Conservation (phyloP, 2,329 filamentous ascomycete genomes). For the Periconia sp. region DNA sequence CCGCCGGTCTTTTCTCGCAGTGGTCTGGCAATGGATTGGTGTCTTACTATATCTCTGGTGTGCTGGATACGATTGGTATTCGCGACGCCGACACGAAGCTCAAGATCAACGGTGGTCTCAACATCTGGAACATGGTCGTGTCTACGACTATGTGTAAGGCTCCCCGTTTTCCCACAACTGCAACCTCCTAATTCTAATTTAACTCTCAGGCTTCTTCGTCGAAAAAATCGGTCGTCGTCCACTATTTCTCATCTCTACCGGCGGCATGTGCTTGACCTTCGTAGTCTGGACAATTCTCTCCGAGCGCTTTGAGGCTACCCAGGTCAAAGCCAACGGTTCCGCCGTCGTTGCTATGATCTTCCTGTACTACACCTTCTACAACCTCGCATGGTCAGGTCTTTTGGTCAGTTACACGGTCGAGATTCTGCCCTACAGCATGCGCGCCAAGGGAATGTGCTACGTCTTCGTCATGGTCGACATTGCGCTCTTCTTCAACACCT, state of each 20-base stretch:
- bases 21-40: constrained; percentile 42
- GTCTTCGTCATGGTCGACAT: constrained; percentile 49
- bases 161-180: constrained; percentile 7
- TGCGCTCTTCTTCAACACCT: constrained; percentile 43
- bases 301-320: constrained; percentile 14
- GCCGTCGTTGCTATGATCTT: constrained; percentile 32
- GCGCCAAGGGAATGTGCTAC: constrained; percentile 48
- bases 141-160: constrained; percentile 45
- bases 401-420: constrained; percentile 50
- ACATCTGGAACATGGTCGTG: constrained; percentile 62
- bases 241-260: constrained; percentile 40
- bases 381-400: constrained; percentile 31
- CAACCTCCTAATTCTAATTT: constrained; percentile 48
- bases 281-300: constrained; percentile 43
- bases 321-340: constrained; percentile 23
- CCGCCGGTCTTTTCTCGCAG: constrained; percentile 59
- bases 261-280: constrained; percentile 45
- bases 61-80: constrained; percentile 40
- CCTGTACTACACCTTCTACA: constrained; percentile 15
- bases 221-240: constrained; percentile 27
- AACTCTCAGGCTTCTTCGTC: constrained; percentile 38
- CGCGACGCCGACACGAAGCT: constrained; percentile 38
- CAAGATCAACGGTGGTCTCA: constrained; percentile 51
- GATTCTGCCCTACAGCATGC: constrained; percentile 51
- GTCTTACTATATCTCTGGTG: constrained; percentile 45